Conservation (phyloP, 352 stramenopile species). For the Globisporangium barbulae region DNA sequence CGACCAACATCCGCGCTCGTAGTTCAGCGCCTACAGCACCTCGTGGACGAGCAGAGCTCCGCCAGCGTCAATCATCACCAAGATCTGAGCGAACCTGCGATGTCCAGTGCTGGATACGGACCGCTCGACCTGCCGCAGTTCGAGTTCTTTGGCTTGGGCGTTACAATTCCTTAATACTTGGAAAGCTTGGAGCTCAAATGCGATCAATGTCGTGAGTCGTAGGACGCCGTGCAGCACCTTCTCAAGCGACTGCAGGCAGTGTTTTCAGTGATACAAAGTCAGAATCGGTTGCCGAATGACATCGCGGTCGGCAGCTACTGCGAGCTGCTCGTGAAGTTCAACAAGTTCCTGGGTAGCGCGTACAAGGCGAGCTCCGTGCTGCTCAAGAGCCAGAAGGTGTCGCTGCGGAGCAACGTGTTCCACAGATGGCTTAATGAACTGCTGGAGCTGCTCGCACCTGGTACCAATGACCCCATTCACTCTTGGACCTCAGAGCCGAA, state of each 20-base stretch:
- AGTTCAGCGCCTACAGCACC: neutral
- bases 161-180: neutral
- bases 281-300: neutral
- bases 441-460: neutral
- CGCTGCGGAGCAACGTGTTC: neutral
- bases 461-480: neutral
- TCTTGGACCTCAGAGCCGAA: neutral
- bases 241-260: neutral
- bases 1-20: neutral
- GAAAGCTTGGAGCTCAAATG: neutral
- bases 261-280: neutral
- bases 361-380: neutral
- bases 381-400: slow-evolving; percentile 4
- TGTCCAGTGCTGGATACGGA: neutral
- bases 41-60: neutral
- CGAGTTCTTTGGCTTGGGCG: neutral
- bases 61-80: too few species aligned
- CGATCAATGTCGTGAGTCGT: neutral
- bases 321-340: slow-evolving; percentile 1
- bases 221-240: neutral
- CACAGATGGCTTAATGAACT: slow-evolving; percentile 2
- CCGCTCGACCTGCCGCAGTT: neutral
- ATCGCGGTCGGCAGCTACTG: neutral
- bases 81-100: neutral
- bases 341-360: neutral